phyloP scores from a whole-genome alignment of 139 green algal genomes.

The Chlamydomonas sp. region DNA sequence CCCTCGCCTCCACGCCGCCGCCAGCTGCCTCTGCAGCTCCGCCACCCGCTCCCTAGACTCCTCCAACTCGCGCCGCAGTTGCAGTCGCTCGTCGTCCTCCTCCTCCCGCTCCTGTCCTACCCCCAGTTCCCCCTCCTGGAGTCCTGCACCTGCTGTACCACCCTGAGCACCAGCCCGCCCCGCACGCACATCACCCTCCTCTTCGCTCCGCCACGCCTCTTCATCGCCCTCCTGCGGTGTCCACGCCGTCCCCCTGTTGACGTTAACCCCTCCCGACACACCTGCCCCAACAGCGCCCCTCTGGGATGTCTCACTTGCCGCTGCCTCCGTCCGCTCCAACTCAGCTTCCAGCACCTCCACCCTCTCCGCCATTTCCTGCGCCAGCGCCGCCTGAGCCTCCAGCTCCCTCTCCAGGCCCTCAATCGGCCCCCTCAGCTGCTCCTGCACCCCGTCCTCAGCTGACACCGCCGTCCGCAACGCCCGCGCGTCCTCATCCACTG shows the following conservation, averaged over 20 bases:
- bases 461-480: slow-evolving; percentile 21
- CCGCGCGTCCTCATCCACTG: neutral
- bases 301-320: too few species aligned
- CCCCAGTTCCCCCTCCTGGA: too few species aligned
- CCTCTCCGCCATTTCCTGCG: neutral
- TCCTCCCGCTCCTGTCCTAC: too few species aligned
- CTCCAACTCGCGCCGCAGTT: neutral
- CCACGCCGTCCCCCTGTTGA: too few species aligned
- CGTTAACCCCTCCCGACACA: too few species aligned
- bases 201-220: too few species aligned
- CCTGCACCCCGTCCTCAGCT: slow-evolving; percentile 2
- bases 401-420: slow-evolving; percentile 25
- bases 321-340: neutral
- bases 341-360: neutral
- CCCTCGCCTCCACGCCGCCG: neutral
- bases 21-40: neutral
- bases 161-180: too few species aligned
- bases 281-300: too few species aligned
- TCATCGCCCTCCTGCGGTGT: too few species aligned
- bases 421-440: neutral
- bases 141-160: too few species aligned
- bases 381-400: slow-evolving; percentile 17
- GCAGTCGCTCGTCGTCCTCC: too few species aligned
- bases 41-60: neutral
- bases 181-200: too few species aligned